phyloP scores from a whole-genome alignment of 129 eudicot genomes.

The Centella asiatica region DNA sequence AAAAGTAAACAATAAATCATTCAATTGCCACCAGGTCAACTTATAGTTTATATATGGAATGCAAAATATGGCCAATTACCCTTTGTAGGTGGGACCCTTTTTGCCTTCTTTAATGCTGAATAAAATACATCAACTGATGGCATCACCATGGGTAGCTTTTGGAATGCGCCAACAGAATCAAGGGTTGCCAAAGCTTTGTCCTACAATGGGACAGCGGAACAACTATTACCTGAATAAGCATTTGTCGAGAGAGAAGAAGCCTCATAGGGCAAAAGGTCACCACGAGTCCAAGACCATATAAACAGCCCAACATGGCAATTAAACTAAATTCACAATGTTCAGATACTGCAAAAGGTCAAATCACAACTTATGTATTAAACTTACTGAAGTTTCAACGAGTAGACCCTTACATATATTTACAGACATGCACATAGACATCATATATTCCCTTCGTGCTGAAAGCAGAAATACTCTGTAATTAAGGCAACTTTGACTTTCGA shows the following conservation, averaged over 20 bases:
- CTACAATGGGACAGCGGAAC: slow-evolving; percentile 26
- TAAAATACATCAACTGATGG: slow-evolving; percentile 71
- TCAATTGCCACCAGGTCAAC: not conserved
- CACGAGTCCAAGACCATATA: not conserved
- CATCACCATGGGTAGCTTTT: slow-evolving; percentile 97
- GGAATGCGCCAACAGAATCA: slow-evolving; percentile 84
- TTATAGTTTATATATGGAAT: not conserved
- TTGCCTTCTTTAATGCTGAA: slow-evolving; percentile 81
- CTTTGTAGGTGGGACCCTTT: slow-evolving; percentile 76
- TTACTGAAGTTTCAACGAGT: not conserved
- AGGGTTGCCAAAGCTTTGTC: slow-evolving; percentile 23
- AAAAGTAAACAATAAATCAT: not conserved
- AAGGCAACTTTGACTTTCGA: too few relatives aligned
- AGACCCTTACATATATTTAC: not conserved
- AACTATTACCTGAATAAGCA: not conserved
- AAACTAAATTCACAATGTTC: not conserved
- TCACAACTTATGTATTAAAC: not conserved
- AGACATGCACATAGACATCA: not conserved
- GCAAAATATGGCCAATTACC: slow-evolving; percentile 38
- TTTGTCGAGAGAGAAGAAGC: not conserved
- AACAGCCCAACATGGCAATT: not conserved
- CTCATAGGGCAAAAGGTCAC: not conserved
- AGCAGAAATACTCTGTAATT: too few relatives aligned
- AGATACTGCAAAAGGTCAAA: not conserved
- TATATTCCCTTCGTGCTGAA: too few relatives aligned